phyloP scores from a whole-genome alignment of 2,329 filamentous ascomycete species.

The Pseudocercospora ulei region DNA sequence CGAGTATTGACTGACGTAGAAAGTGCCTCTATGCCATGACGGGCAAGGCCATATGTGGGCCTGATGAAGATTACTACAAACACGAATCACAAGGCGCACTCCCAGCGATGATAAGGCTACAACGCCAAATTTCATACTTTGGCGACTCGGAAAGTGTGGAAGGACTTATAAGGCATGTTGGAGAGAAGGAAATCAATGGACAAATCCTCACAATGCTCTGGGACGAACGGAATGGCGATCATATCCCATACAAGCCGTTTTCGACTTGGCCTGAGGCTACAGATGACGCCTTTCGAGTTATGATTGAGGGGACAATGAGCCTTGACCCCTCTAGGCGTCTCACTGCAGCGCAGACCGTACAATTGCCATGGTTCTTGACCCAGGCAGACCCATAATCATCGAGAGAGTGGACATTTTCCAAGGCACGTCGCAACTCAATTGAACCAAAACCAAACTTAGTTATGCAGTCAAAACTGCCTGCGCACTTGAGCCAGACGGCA shows the following conservation, averaged over 20 bases:
- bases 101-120: slow-evolving; percentile 26
- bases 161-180: slow-evolving; percentile 32
- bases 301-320: slow-evolving; percentile 5
- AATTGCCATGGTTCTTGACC: slow-evolving; percentile 10
- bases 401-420: no score
- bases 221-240: slow-evolving; percentile 11
- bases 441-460: no score
- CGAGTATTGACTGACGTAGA: background rate
- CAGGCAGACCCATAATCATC: no score
- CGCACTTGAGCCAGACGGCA: no score
- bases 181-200: slow-evolving; percentile 31
- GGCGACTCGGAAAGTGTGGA: slow-evolving; percentile 25
- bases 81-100: slow-evolving; percentile 25
- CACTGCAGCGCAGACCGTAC: slow-evolving; percentile 3
- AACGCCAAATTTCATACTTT: slow-evolving; percentile 33
- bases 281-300: slow-evolving; percentile 4
- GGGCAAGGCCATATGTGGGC: slow-evolving; percentile 26
- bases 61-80: slow-evolving; percentile 26
- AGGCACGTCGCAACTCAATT: no score
- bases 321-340: slow-evolving; percentile 8
- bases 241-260: slow-evolving; percentile 7
- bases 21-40: slow-evolving; percentile 20
- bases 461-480: no score
- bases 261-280: slow-evolving; percentile 2
- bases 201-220: slow-evolving; percentile 24